Conservation (phyloP, 2,329 filamentous ascomycete species). For the Paracamarosporium sp. region DNA sequence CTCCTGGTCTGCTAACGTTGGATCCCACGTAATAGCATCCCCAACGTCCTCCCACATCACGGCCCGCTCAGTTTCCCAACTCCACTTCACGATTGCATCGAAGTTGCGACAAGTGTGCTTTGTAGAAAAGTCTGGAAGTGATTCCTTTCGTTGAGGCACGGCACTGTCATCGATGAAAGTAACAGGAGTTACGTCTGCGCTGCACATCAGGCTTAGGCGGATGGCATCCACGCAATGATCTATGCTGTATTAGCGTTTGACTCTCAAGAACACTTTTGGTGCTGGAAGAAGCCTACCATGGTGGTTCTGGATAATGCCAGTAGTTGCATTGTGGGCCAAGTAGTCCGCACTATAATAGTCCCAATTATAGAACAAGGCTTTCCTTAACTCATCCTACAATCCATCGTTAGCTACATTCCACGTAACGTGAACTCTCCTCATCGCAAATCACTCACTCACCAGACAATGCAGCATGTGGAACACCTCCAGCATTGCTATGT, state of each 20-base stretch:
- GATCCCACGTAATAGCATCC: background rate
- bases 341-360: background rate
- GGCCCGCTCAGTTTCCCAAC: background rate
- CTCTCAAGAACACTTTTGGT: too few relatives aligned
- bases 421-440: background rate
- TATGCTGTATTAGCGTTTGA: background rate
- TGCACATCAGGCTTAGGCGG: background rate
- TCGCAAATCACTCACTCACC: background rate
- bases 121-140: background rate
- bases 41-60: background rate
- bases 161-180: background rate
- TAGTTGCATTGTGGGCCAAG: background rate
- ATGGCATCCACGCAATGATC: background rate
- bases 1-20: background rate
- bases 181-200: background rate
- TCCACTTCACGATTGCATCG: background rate
- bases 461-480: background rate
- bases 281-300: background rate
- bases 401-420: background rate
- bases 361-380: background rate
- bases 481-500: background rate
- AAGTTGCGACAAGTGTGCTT: background rate
- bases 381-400: background rate
- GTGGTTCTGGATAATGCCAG: background rate
- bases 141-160: background rate